Evolutionary conservation across 164 flowering plant genomes (phyloP), one percentile per base, ranked within the genome.

Genomic region (Brasenia schreberi): DNA sequence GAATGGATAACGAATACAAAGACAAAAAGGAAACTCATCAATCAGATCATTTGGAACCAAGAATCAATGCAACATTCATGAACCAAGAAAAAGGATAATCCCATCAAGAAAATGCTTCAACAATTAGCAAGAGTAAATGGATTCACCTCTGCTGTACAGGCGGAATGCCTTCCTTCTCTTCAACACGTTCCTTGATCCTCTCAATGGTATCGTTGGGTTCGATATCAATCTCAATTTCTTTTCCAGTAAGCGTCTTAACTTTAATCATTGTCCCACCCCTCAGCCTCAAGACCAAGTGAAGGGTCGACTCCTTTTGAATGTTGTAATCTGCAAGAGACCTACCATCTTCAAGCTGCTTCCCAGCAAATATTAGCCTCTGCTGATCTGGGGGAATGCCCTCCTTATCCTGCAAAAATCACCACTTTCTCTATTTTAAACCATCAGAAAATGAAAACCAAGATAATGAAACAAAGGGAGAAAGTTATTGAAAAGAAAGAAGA

Each of bases 161-260:
- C 61, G 81, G 81, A 9, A 78, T 78, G 63, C 81, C 81, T 75
- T 78, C 81, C 43, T 78, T 75, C 73, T 78, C 81, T 70, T 78
- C 81, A 11, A 78, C 81, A 19, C 81, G 67, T 67, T 77, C 77
- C 75, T 77, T 77, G 43, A 77, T 77, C 59, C 80, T 65, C 14
- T 77, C 80, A 66, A 77, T 77, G 64, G 77, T 71, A 65, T 77
- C 80, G 18, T 69, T 77, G 42, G 77, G 80, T 42, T 77, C 80
- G 45, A 77, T 77, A 65, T 77, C 80, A 53, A 77, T 77, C 68
- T 77, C 80, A 27, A 77, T 74, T 63, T 77, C 80, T 64, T 77
- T 77, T 33, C 80, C 80, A 61, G 80, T 77, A 60, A 77, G 77
- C 17, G 80, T 77, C 69, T 74, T 77, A 66, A 77, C 80, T 68